Evolutionary conservation across 2,329 filamentous ascomycete species (phyloP).

Genomic region (Bipolaris sorokiniana): DNA sequence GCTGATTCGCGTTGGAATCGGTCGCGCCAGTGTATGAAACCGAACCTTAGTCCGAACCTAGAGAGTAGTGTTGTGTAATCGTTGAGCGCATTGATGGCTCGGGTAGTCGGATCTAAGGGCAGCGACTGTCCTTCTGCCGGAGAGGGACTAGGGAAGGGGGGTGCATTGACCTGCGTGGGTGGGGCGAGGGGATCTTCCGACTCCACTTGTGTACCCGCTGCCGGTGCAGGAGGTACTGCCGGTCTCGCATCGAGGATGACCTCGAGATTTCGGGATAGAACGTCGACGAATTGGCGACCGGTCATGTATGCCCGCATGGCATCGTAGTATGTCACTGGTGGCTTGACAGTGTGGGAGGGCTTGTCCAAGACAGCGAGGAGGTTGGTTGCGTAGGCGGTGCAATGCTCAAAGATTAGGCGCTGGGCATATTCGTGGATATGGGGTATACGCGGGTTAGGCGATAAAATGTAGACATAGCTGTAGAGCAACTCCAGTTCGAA

Average conservation of each 20-base stretch:
- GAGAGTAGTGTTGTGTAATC: constrained; percentile 55
- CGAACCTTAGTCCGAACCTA: constrained; percentile 55
- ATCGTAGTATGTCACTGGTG: constrained; percentile 86
- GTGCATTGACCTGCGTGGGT: constrained; percentile 33
- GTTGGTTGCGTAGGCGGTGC: constrained; percentile 78
- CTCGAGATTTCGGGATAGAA: constrained; percentile 62
- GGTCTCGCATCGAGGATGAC: constrained; percentile 50
- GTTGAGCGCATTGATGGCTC: constrained; percentile 56
- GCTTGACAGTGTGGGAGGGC: constrained; percentile 61
- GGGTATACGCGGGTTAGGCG: constrained; percentile 76
- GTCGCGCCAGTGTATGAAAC: constrained; percentile 58
- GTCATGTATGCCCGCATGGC: constrained; percentile 81
- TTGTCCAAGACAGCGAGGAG: constrained; percentile 68
- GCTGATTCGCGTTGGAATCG: constrained; percentile 56
- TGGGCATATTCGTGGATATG: constrained; percentile 77
- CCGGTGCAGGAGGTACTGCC: constrained; percentile 49
- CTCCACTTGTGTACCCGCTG: constrained; percentile 28
- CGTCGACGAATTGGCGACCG: constrained; percentile 62
- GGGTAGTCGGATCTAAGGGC: constrained; percentile 43
- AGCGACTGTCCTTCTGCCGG: constrained; percentile 32
- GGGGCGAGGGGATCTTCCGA: constrained; percentile 49
- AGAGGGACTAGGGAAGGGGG: constrained; percentile 42
- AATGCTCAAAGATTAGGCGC: constrained; percentile 83
- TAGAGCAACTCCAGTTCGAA: constrained; percentile 91
- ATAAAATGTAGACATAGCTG: constrained; percentile 87